Conservation (phyloP, 225 moss, liverwort and hornwort species). For the Antitrichia curtipendula region DNA sequence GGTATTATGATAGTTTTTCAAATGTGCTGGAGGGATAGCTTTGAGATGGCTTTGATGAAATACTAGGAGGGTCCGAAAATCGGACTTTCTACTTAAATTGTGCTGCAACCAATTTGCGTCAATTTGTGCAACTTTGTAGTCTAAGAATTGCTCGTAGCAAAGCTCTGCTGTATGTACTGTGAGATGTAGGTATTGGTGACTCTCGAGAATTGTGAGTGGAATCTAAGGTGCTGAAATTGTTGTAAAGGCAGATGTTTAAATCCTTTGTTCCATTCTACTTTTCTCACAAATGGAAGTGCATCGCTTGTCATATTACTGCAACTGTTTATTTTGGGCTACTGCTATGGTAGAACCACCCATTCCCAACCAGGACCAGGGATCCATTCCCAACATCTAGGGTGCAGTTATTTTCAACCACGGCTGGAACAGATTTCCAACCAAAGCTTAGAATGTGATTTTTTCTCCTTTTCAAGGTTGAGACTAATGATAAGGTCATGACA, state of each 20-base stretch:
- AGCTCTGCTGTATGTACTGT: not conserved
- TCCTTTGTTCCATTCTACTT: not conserved
- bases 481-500: no score
- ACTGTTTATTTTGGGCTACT: no score
- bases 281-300: not conserved
- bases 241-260: no score
- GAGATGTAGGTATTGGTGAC: not conserved
- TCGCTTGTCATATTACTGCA: not conserved
- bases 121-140: not conserved
- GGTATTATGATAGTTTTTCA: not conserved
- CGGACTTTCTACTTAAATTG: not conserved
- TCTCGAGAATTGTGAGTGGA: not conserved
- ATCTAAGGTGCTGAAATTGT: not conserved
- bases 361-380: no score
- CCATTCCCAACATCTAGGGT: no score
- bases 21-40: not conserved
- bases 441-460: no score
- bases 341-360: no score
- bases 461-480: no score
- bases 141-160: no score
- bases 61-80: not conserved
- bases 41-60: no score
- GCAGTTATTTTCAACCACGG: no score
- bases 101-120: not conserved
- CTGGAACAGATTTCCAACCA: no score